Percentiles rank a stretch among this genome's conserved stretches.
Conservation (phyloP, 73 alveolate species). For the Tetrahymena elliotti region DNA sequence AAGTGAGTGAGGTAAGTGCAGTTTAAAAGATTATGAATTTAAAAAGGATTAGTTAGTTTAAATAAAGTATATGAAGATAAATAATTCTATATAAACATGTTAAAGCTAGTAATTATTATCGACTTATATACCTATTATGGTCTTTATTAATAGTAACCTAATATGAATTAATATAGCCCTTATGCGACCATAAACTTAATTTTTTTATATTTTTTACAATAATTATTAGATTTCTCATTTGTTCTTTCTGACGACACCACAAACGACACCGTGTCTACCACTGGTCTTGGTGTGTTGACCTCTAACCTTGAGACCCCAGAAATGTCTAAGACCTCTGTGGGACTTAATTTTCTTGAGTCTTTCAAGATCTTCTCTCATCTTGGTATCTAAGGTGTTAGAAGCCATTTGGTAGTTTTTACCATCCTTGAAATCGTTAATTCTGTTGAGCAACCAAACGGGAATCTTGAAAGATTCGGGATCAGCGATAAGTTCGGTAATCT, state of each 20-base stretch:
- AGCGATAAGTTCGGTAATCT: slow-evolving; percentile 86
- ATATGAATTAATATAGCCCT: not conserved
- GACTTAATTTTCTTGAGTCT: slow-evolving; percentile 96
- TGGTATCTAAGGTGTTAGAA: slow-evolving; percentile 89
- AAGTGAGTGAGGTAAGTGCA: not conserved
- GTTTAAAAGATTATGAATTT: not conserved
- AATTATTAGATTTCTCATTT: slow-evolving; percentile 35
- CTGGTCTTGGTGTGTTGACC: slow-evolving; percentile 99
- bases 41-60: not conserved
- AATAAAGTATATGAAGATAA: not conserved
- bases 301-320: slow-evolving; percentile 95
- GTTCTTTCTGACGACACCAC: slow-evolving; percentile 96
- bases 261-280: slow-evolving; percentile 98
- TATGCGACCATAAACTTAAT: not conserved
- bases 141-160: not conserved
- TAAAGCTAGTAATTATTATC: not conserved
- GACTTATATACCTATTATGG: not conserved
- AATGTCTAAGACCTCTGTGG: slow-evolving; percentile 98
- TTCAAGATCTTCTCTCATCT: slow-evolving; percentile 96
- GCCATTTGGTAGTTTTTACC: slow-evolving; percentile 85
- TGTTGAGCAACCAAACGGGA: slow-evolving; percentile 98
- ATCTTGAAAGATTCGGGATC: slow-evolving; percentile 93
- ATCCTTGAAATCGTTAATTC: slow-evolving; percentile 90
- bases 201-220: not conserved
- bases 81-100: not conserved